phyloP scores from a whole-genome alignment of 257 asterid genomes.

The Nemophila menziesii region DNA sequence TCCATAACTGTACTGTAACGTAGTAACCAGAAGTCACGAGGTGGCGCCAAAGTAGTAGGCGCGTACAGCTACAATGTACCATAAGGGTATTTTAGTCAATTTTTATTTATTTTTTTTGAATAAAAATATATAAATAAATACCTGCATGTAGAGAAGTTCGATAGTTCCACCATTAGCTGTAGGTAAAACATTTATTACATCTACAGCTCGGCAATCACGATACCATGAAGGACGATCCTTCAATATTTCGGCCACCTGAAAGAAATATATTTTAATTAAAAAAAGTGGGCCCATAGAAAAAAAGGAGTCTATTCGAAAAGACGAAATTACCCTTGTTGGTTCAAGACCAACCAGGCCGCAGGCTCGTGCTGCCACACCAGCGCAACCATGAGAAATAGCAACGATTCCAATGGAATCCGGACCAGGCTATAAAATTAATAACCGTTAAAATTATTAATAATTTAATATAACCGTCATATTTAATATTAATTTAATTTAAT shows the following conservation, averaged over 20 bases:
- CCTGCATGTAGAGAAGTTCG: conserved; percentile 93
- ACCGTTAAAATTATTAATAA: too few species aligned
- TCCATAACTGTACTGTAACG: conserved; percentile 82
- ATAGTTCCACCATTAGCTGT: conserved; percentile 97
- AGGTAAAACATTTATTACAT: conserved; percentile 70
- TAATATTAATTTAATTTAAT: too few species aligned
- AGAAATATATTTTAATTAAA: conserved; percentile 4
- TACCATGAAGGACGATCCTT: conserved; percentile 94
- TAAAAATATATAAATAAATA: too few species aligned
- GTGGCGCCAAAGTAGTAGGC: conserved; percentile 89
- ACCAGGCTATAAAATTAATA: conserved; percentile 99
- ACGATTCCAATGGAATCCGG: conserved; percentile 99
- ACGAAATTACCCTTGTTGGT: conserved; percentile 67
- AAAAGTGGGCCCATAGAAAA: background rate
- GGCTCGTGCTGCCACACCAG: conserved; percentile 95
- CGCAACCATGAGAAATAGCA: conserved; percentile 99
- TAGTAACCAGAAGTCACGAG: conserved; percentile 83
- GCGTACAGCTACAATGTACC: conserved; percentile 51
- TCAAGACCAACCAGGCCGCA: conserved; percentile 93
- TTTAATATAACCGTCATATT: too few species aligned
- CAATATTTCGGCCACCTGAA: conserved; percentile 89
- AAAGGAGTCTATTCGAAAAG: conserved; percentile 1
- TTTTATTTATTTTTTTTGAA: too few species aligned
- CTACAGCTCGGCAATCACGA: conserved; percentile 91
- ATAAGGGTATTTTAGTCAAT: too few species aligned